These are phyloP conservation scores for Cladosporium phlei DNA, from an alignment of 2,329 filamentous ascomycete genomes.

Conservation along the genomic window DNA sequence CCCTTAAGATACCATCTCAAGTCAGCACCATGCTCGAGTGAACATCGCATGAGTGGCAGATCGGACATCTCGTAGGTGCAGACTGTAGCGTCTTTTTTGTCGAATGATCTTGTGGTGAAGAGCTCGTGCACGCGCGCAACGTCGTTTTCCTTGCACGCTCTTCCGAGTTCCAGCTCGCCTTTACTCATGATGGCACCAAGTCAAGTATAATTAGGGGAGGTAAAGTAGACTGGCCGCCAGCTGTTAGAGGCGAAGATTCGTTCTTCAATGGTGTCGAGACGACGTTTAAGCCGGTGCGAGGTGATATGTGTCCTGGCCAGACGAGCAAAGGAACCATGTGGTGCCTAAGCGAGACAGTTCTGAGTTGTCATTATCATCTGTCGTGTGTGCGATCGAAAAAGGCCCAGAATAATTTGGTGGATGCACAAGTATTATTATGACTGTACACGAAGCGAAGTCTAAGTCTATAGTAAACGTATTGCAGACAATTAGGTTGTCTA, in stretches of 20 bases:
- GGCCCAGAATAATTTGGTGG: background rate
- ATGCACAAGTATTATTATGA: background rate
- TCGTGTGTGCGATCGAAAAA: no score
- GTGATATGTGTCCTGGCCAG: no score
- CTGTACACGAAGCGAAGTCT: constrained; percentile 1
- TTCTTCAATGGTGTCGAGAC: no score
- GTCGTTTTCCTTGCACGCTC: background rate
- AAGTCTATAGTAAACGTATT: background rate
- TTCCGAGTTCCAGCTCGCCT: constrained; percentile 2
- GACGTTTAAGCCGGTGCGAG: no score
- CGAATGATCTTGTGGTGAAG: constrained; percentile 3
- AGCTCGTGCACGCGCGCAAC: constrained; percentile 1
- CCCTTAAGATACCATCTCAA: background rate
- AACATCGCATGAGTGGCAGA: constrained; percentile 1
- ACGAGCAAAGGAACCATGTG: no score
- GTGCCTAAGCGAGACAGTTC: no score
- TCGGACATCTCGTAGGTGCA: background rate
- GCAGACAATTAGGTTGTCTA: constrained; percentile 18
- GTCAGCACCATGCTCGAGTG: constrained; percentile 2
- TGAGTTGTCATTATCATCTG: no score
- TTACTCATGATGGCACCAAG: background rate
- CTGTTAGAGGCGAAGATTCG: no score
- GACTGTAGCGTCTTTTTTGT: background rate
- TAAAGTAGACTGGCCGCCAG: no score
- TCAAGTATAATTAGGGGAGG: no score